Evolutionary conservation across 1,139 yeast genomes (phyloP).

Genomic region (Debaryomyces psychrophilus): DNA sequence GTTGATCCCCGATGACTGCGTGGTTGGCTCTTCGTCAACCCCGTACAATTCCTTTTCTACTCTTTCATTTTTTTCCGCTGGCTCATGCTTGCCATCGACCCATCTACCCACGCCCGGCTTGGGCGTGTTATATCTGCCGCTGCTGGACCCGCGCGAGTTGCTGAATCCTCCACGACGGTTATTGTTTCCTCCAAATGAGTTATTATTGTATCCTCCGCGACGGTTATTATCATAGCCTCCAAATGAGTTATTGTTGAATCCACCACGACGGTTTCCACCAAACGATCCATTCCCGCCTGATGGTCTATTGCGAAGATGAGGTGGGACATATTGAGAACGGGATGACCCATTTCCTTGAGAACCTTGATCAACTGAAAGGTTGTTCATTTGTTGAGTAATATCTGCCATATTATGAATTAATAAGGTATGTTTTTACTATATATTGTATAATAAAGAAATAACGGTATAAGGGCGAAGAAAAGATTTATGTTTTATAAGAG

Average conservation of each 20-base stretch:
- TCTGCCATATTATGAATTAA: conserved; percentile 36
- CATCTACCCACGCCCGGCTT: conserved; percentile 68
- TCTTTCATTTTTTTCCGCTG: conserved; percentile 71
- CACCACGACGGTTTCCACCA: conserved; percentile 21
- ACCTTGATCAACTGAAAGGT: conserved; percentile 41
- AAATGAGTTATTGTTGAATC: conserved; percentile 14
- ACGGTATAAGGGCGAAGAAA: conserved; percentile 11
- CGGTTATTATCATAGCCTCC: conserved; percentile 15
- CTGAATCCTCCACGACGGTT: conserved; percentile 31
- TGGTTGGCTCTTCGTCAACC: conserved; percentile 74
- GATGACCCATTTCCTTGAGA: conserved; percentile 20
- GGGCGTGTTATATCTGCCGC: conserved; percentile 24
- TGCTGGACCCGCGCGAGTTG: conserved; percentile 32
- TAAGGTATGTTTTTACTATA: conserved; percentile 9
- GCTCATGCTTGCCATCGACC: conserved; percentile 87
- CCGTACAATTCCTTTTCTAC: conserved; percentile 87
- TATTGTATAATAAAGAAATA: conserved; percentile 1
- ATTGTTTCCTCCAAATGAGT: conserved; percentile 23
- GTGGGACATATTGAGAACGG: conserved; percentile 61
- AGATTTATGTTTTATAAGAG: conserved; percentile 12
- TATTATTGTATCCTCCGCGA: conserved; percentile 18
- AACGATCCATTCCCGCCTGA: conserved; percentile 18
- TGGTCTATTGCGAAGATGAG: conserved; percentile 57
- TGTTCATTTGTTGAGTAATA: conserved; percentile 47
- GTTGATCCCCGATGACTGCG: conserved; percentile 96